Conservation (phyloP, 441 rosid species). For the Pelargonium myrrhifolium region DNA sequence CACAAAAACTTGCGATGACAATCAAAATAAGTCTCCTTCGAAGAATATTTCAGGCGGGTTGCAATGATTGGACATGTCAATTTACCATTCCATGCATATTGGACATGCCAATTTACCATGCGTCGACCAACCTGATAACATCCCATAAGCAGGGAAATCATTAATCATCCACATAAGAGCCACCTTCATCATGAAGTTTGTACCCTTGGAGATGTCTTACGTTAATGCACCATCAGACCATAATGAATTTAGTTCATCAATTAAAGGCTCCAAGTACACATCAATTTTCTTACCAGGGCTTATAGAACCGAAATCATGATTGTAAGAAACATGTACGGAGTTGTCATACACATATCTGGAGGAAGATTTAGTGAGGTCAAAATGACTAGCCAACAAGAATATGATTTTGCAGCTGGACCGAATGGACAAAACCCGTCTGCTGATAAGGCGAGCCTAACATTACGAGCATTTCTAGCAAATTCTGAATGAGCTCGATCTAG, state of each 20-base stretch:
- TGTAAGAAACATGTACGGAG: conserved; percentile 7
- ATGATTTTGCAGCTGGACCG: not conserved
- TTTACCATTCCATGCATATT: not conserved
- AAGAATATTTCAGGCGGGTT: not conserved
- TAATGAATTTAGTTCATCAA: not conserved
- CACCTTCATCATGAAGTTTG: not conserved
- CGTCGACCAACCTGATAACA: conserved; percentile 16
- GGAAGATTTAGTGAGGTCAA: conserved; percentile 10
- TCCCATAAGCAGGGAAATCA: conserved; percentile 14
- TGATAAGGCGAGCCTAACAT: not conserved
- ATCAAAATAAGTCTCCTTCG: conserved; percentile 1
- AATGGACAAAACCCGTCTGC: conserved; percentile 9
- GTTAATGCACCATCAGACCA: conserved; percentile 8
- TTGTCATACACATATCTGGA: conserved; percentile 16
- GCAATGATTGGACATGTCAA: too few species aligned
- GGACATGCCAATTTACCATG: conserved; percentile 4
- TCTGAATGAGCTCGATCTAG: not conserved
- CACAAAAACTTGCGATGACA: conserved; percentile 12
- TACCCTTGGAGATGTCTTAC: not conserved
- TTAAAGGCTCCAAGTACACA: not conserved
- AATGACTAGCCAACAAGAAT: conserved; percentile 14
- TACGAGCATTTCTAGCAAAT: not conserved
- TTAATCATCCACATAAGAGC: conserved; percentile 18
- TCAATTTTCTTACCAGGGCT: not conserved
- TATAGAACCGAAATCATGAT: conserved; percentile 6